A percentile compares a stretch with the other conserved stretches of the same genome.
phyloP scores from a whole-genome alignment of 139 green algal genomes.

The Tetradesmus obliquus region DNA sequence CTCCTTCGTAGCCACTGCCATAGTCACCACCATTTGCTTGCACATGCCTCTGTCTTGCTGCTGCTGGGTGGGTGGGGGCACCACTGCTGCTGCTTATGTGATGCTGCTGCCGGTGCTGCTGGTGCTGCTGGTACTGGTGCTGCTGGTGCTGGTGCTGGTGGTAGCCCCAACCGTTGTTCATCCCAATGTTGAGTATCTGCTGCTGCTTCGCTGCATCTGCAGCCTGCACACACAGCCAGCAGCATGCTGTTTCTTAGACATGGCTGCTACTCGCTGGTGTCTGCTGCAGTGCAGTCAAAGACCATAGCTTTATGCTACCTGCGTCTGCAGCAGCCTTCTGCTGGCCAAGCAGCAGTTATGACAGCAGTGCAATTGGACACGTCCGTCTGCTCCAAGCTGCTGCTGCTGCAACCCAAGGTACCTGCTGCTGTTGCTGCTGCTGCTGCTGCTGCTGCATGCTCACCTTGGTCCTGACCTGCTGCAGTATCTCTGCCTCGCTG shows the following conservation, averaged over 20 bases:
- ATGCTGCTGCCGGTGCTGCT: not conserved
- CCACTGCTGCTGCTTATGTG: not conserved
- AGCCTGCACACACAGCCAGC: constrained; percentile 18
- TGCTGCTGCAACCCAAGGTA: not conserved
- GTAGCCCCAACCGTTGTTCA: not conserved
- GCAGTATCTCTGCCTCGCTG: constrained; percentile 23
- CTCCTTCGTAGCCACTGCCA: not conserved
- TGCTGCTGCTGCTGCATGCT: not conserved
- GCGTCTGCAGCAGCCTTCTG: no score
- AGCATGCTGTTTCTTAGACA: not conserved
- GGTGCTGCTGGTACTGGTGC: not conserved
- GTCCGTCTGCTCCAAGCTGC: not conserved
- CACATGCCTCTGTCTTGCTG: not conserved
- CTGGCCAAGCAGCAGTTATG: no score
- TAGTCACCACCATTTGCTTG: not conserved
- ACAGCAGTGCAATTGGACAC: no score
- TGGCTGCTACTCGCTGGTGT: not conserved
- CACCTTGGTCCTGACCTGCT: constrained; percentile 20
- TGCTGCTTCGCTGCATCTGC: constrained; percentile 32
- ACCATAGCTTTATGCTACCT: no score
- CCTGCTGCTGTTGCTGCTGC: not conserved
- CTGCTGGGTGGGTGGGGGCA: not conserved
- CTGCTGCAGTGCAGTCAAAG: no score
- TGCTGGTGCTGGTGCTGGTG: constrained; percentile 10
- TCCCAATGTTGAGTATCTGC: constrained; percentile 1